These are phyloP conservation scores for Gamarada debralockiae DNA, from an alignment of 495 filamentous ascomycete species.

Conservation along the genomic window DNA sequence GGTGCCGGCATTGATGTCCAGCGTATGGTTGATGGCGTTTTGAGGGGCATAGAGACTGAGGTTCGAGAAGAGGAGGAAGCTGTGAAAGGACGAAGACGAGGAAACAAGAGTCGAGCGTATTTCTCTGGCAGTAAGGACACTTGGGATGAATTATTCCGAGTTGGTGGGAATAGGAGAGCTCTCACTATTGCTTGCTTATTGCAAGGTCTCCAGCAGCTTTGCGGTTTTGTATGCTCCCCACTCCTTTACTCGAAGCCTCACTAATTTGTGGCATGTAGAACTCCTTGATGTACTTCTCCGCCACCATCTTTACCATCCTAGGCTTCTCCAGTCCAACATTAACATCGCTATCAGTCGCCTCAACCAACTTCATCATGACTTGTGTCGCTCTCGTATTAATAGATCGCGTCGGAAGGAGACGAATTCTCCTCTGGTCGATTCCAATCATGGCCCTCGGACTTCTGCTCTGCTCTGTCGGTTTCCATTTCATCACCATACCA, in stretches of 20 bases:
- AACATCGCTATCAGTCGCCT: constrained; percentile 74
- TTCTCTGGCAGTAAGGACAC: constrained; percentile 34
- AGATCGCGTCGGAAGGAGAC: constrained; percentile 74
- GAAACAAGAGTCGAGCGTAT: constrained; percentile 19
- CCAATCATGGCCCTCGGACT: constrained; percentile 79
- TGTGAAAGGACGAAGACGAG: constrained; percentile 29
- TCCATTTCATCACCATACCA: constrained; percentile 53
- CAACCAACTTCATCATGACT: constrained; percentile 82
- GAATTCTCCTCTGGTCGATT: constrained; percentile 80
- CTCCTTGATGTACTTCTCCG: constrained; percentile 92
- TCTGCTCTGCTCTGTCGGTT: constrained; percentile 59
- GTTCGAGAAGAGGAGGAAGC: constrained; percentile 60
- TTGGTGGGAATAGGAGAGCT: constrained; percentile 69
- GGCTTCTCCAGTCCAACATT: constrained; percentile 79
- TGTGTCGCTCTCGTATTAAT: constrained; percentile 71
- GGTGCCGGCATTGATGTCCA: constrained; percentile 42
- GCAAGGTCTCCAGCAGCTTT: constrained; percentile 85
- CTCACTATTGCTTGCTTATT: constrained; percentile 80
- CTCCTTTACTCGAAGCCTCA: neutral
- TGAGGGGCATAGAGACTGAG: constrained; percentile 66
- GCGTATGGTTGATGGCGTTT: constrained; percentile 47
- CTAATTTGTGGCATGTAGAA: constrained; percentile 53
- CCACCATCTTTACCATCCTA: constrained; percentile 79
- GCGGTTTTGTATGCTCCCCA: constrained; percentile 64
- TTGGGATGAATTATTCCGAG: constrained; percentile 50